Percentiles rank a stretch among this genome's conserved stretches.
These are phyloP conservation scores for Ogataea ganodermae DNA, from an alignment of 805 yeast genomes.

Conservation along the genomic window DNA sequence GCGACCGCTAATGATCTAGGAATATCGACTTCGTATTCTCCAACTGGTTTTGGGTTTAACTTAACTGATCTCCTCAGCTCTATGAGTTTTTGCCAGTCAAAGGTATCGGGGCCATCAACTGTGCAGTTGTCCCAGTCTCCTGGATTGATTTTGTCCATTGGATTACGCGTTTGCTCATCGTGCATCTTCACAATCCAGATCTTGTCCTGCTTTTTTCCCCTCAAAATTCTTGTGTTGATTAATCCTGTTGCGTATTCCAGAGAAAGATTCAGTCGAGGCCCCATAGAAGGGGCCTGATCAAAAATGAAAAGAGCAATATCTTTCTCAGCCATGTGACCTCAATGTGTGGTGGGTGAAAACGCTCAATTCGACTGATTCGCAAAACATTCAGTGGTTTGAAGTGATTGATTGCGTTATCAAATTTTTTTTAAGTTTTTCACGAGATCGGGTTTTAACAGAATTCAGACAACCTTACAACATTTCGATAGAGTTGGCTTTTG, in stretches of 20 bases:
- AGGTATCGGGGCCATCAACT: conserved; percentile 20
- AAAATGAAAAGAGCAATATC: conserved; percentile 42
- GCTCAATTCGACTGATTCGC: too few relatives aligned
- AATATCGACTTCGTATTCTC: conserved; percentile 29
- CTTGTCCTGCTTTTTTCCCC: conserved; percentile 31
- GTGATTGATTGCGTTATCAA: conserved; percentile 3
- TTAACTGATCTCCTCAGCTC: conserved; percentile 16
- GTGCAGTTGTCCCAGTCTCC: conserved; percentile 29
- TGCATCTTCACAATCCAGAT: conserved; percentile 29
- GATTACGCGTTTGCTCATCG: conserved; percentile 29
- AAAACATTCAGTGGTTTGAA: too few relatives aligned
- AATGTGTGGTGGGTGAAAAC: too few relatives aligned
- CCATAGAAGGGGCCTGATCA: conserved; percentile 50
- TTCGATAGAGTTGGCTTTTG: too few relatives aligned
- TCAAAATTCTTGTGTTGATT: conserved; percentile 33
- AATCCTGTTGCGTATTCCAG: conserved; percentile 44
- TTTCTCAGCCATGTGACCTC: conserved; percentile 22
- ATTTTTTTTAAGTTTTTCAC: not conserved
- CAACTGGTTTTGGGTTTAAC: conserved; percentile 21
- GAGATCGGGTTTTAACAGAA: not conserved
- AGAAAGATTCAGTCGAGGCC: conserved; percentile 41
- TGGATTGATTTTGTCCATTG: conserved; percentile 21
- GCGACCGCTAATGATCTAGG: conserved; percentile 32
- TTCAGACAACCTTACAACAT: too few relatives aligned
- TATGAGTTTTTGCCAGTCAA: conserved; percentile 21